These are phyloP conservation scores for Candida xyloterini DNA, from an alignment of 805 yeast species.

Conservation along the genomic window DNA sequence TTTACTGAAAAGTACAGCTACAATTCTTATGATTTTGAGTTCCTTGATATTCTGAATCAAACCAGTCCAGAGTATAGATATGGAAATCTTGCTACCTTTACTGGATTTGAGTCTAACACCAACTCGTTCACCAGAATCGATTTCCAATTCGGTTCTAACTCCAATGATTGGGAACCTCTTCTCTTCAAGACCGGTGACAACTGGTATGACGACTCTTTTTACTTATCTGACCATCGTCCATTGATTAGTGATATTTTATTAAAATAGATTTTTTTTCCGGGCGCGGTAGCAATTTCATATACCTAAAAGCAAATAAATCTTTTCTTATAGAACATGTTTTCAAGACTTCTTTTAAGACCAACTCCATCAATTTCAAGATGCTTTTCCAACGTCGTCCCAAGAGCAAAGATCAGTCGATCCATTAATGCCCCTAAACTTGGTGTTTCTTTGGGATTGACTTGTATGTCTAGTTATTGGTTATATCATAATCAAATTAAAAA, in stretches of 20 bases:
- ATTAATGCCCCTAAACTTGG: constrained; percentile 11
- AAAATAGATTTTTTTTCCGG: constrained; percentile 1
- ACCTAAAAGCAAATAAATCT: neutral
- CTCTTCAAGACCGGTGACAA: constrained; percentile 36
- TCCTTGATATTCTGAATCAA: constrained; percentile 28
- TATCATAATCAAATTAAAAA: constrained; percentile 19
- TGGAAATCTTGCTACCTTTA: constrained; percentile 38
- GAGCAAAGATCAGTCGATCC: neutral
- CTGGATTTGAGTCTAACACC: constrained; percentile 35
- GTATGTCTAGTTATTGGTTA: constrained; percentile 18
- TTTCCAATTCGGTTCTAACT: constrained; percentile 34
- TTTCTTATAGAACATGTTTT: constrained; percentile 8
- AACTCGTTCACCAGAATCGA: constrained; percentile 36
- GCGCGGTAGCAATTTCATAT: constrained; percentile 14
- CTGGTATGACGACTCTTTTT: constrained; percentile 33
- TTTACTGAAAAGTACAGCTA: constrained; percentile 25
- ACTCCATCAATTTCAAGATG: neutral
- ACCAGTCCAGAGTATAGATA: constrained; percentile 28
- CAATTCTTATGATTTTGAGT: constrained; percentile 21
- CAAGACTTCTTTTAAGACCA: constrained; percentile 3
- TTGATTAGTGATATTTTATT: constrained; percentile 33
- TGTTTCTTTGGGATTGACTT: constrained; percentile 21
- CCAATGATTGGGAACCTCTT: constrained; percentile 24
- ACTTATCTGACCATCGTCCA: constrained; percentile 49
- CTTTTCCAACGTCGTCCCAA: neutral